Evolutionary conservation across 2,329 filamentous ascomycete genomes (phyloP).

Genomic region (Pestalotiopsis sp.): DNA sequence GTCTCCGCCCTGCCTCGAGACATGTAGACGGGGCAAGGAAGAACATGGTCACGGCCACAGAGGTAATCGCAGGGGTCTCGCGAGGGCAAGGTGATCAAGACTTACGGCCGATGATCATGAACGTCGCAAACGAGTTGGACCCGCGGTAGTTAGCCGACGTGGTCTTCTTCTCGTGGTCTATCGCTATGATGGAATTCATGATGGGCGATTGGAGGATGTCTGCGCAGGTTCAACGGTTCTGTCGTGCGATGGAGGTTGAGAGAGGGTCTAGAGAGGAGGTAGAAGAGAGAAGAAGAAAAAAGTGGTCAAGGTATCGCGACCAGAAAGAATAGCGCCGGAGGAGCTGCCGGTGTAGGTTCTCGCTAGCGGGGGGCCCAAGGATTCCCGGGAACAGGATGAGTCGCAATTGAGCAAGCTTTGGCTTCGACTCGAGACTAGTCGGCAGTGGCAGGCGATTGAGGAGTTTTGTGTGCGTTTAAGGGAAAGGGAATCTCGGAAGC

Average conservation of each 20-base stretch:
- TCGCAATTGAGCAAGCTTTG: background rate
- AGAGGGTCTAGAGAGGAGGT: background rate
- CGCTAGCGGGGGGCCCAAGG: background rate
- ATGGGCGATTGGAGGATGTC: background rate
- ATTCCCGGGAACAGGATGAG: background rate
- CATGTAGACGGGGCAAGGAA: background rate
- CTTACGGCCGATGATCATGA: conserved; percentile 94
- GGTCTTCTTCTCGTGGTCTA: conserved; percentile 61
- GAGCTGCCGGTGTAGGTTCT: background rate
- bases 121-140: conserved; percentile 84
- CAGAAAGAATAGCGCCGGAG: background rate
- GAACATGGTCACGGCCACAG: conserved; percentile 17
- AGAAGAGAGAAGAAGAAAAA: background rate
- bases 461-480: too few relatives aligned
- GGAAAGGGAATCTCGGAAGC: too few relatives aligned
- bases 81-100: conserved; percentile 27
- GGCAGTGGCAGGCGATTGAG: too few relatives aligned
- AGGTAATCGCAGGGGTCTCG: conserved; percentile 6
- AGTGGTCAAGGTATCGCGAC: background rate
- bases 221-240: background rate
- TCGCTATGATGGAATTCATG: conserved; percentile 6
- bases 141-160: conserved; percentile 60
- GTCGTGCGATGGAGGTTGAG: background rate
- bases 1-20: too few relatives aligned
- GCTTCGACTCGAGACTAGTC: too few relatives aligned